A percentile compares a stretch with the other conserved stretches of the same genome.
These are phyloP conservation scores for Sporothrix pseudoabietina DNA, from an alignment of 2,329 filamentous ascomycete species.

Conservation along the genomic window DNA sequence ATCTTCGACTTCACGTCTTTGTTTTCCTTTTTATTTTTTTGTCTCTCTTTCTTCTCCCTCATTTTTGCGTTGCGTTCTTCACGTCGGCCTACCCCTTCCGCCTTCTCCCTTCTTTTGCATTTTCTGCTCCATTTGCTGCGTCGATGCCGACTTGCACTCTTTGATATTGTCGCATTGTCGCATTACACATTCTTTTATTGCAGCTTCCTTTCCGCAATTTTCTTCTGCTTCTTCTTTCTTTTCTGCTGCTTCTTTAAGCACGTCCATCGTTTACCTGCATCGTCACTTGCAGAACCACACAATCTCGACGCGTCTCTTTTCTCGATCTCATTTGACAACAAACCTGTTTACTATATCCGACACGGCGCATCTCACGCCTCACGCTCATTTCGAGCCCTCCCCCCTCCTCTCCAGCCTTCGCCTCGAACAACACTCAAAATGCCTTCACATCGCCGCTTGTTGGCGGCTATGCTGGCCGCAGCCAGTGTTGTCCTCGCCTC, in stretches of 20 bases:
- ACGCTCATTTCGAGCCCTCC: not conserved
- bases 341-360: not conserved
- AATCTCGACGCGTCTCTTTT: not conserved
- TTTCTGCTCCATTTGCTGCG: not conserved
- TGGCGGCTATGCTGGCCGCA: slow-evolving; percentile 22
- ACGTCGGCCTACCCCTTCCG: slow-evolving; percentile 6
- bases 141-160: not conserved
- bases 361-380: not conserved
- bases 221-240: not conserved
- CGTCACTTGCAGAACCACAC: too few species aligned
- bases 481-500: slow-evolving; percentile 26
- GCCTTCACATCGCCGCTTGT: slow-evolving; percentile 9
- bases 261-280: not conserved
- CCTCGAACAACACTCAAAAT: not conserved
- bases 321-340: not conserved
- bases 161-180: not conserved
- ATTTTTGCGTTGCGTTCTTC: slow-evolving; percentile 6
- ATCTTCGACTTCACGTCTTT: slow-evolving; percentile 1
- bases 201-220: not conserved
- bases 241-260: not conserved
- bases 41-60: slow-evolving; percentile 6
- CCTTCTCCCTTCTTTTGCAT: slow-evolving; percentile 1
- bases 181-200: slow-evolving; percentile 13
- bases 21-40: not conserved
- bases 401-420: too few species aligned